Conservation (phyloP, 805 yeast genomes). For the Pichia pseudocactophila region DNA sequence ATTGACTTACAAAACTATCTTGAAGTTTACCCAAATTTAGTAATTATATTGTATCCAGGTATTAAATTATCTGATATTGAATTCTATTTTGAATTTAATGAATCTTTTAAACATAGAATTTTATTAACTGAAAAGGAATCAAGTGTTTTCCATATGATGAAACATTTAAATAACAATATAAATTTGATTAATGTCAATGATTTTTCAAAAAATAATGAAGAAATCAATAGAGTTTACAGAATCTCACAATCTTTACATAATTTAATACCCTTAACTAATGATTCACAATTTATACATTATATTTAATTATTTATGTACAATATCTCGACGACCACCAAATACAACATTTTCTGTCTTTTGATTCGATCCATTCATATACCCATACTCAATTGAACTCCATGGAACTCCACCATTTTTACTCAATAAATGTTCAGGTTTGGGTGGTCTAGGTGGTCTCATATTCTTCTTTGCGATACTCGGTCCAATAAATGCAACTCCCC, state of each 20-base stretch:
- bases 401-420: constrained; percentile 23
- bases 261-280: constrained; percentile 8
- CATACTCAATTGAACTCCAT: constrained; percentile 56
- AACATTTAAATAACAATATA: constrained; percentile 32
- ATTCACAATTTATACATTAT: neutral
- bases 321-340: constrained; percentile 43
- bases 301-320: constrained; percentile 20
- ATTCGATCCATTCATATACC: constrained; percentile 49
- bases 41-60: constrained; percentile 23
- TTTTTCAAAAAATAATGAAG: constrained; percentile 9
- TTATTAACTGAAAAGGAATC: constrained; percentile 38
- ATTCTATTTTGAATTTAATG: constrained; percentile 16
- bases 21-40: constrained; percentile 16
- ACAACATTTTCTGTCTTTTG: constrained; percentile 46
- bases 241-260: constrained; percentile 20
- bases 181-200: constrained; percentile 21
- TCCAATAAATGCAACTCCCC: constrained; percentile 45
- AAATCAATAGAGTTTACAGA: constrained; percentile 17
- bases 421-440: constrained; percentile 41
- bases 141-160: constrained; percentile 48
- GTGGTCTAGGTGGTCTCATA: constrained; percentile 43
- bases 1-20: constrained; percentile 9
- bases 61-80: constrained; percentile 14
- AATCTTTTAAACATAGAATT: constrained; percentile 24
- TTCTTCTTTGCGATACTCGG: constrained; percentile 44